Base-by-base conservation (phyloP, 345 rosid species). In the Boechera retrofracta region DNA sequence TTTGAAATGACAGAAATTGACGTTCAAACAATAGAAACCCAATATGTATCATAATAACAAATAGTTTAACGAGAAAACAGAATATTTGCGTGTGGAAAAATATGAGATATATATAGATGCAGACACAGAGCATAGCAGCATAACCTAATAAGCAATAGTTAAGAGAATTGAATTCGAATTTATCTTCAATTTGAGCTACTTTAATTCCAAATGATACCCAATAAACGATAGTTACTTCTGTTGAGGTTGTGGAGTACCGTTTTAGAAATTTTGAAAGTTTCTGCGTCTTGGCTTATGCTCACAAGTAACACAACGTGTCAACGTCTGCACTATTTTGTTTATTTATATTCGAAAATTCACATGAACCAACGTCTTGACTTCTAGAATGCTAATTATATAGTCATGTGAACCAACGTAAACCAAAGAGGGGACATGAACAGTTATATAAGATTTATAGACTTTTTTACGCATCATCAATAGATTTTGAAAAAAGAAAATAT, bases 191-290 rank as follows among this genome's bases (percentile, higher is more conserved):
- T 26, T 11, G 33, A 53, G 32, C 54, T 49, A 53, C 24, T 53
- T 49, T 49, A 16, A 16, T 24, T 53, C 33, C 33, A 10, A 10
- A 53, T 53, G n/a, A 53, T 26, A 11, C 11, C 54, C 24, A 53
- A 53, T 53, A 53, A 53, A 53, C 33, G n/a, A 53, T 26, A 53
- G n/a, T 53, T 53, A 53, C 58, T 53, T 53, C 58, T 26, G 6
- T 53, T 53, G 33, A 53, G 33, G 16, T 26, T 54, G 33, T 54
- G 59, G 9, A 54, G 36, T 28, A 45, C 18, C 49, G 18, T 13
- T 45, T 45, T 45, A 13, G 7, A 29, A 26, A 10, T 2, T 11
- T 54, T 54, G 36, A 29, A 13, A 56, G 10, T 31, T 31, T 52
- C 52, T 47, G 1, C 61, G 38, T 56, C 36, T 56, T 2, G 39